These are phyloP conservation scores for Starmerella potacharoeniae DNA, from an alignment of 805 yeast genomes.

Conservation along the genomic window DNA sequence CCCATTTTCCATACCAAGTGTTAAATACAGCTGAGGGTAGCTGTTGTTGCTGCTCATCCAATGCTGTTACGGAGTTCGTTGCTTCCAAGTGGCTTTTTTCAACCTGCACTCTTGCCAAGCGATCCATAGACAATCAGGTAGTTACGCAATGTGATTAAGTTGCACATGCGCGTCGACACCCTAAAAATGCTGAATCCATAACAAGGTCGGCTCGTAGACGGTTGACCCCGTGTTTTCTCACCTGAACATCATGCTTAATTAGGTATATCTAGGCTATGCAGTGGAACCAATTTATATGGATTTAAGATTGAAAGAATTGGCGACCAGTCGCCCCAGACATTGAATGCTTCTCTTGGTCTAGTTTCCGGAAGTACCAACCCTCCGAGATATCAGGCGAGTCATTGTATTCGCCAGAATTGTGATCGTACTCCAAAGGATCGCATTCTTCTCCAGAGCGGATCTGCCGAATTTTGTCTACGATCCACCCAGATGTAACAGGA, in stretches of 20 bases:
- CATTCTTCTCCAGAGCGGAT: constrained; percentile 19
- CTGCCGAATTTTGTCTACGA: constrained; percentile 27
- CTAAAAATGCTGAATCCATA: no score
- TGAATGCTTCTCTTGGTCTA: constrained; percentile 5
- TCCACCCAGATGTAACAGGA: constrained; percentile 26
- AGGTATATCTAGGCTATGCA: no score
- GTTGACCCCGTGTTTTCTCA: no score
- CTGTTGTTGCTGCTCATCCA: neutral
- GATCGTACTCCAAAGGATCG: constrained; percentile 14
- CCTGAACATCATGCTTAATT: no score
- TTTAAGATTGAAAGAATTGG: no score
- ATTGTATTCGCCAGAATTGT: constrained; percentile 5
- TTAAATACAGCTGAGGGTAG: constrained; percentile 75
- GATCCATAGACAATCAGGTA: neutral
- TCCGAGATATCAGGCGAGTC: constrained; percentile 12
- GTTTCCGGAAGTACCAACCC: constrained; percentile 21
- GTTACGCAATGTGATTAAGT: neutral
- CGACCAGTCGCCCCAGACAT: no score
- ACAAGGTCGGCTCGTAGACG: no score
- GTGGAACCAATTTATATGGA: no score
- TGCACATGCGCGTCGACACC: neutral
- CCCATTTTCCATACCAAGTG: constrained; percentile 84
- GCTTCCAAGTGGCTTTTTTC: constrained; percentile 6
- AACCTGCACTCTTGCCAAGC: constrained; percentile 17
- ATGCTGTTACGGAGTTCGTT: neutral